These are phyloP conservation scores for Calonectria hongkongensis DNA, from an alignment of 2,329 filamentous ascomycete species.

Conservation along the genomic window DNA sequence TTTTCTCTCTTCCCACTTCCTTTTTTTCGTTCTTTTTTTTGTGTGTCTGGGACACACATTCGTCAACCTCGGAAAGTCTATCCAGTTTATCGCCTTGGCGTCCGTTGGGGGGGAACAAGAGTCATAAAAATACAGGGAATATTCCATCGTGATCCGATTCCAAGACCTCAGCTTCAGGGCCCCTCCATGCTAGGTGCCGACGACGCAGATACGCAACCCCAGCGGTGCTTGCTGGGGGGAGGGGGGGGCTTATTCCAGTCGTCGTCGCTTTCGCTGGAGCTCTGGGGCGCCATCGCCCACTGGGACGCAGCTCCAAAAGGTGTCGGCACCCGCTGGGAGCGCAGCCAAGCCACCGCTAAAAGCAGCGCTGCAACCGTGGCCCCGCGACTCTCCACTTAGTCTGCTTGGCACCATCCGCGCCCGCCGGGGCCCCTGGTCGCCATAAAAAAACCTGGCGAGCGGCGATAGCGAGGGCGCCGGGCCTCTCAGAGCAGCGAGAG, in stretches of 20 bases:
- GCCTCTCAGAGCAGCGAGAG: slow-evolving; percentile 1
- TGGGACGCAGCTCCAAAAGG: neutral
- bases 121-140: neutral
- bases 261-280: slow-evolving; percentile 1
- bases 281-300: slow-evolving; percentile 1
- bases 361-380: slow-evolving; percentile 43
- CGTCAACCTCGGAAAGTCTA: slow-evolving; percentile 19
- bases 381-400: slow-evolving; percentile 48
- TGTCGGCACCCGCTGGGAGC: slow-evolving; percentile 22
- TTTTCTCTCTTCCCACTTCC: neutral
- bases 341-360: slow-evolving; percentile 38
- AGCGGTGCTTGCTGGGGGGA: neutral
- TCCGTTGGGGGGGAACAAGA: neutral
- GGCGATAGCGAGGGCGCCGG: slow-evolving; percentile 38
- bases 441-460: slow-evolving; percentile 25
- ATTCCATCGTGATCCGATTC: slow-evolving; percentile 20
- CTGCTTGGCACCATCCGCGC: slow-evolving; percentile 48
- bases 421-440: slow-evolving; percentile 32
- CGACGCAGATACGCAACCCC: slow-evolving; percentile 21
- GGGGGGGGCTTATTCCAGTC: neutral
- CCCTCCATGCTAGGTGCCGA: slow-evolving; percentile 12
- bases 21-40: too few relatives aligned
- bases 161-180: slow-evolving; percentile 19
- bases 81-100: slow-evolving; percentile 9
- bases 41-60: slow-evolving; percentile 1